Evolutionary conservation across 441 rosid species (phyloP), one percentile per base, ranked within the genome.

Genomic region (Breynia disticha): DNA sequence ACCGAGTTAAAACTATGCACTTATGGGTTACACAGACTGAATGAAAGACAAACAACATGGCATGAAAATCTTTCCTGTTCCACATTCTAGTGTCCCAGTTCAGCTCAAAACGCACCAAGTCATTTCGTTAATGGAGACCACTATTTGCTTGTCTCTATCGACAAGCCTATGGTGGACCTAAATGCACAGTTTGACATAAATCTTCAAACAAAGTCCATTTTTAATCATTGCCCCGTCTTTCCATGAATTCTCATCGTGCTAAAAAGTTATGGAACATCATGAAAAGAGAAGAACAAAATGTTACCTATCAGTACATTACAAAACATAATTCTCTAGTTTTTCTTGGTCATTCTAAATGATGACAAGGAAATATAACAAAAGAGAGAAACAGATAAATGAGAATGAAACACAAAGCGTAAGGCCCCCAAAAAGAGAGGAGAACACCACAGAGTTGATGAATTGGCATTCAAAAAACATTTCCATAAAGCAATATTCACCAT

Each of bases 121-220:
- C 41, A 57, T 68, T 47, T 48, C 64, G 43, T 64, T 56, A 67
- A 65, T 70, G 72, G 68, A 66, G 57, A 58, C 52, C 35, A 65
- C 74, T 67, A 57, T 75, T 65, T 6, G 22, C 48, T 65, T 61
- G 50, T 62, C 68, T 52, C 62, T 50, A 16, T 62, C 17, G 50
- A 45, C 51, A 28, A 52, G 66, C 38, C 59, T 50, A 60, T 63
- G 71, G 76, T 63, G 79, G 77, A 70, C 72, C 71, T 28, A 61
- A 54, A 46, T 35, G 18, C 17, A 54, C 44, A 2, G 18, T 52
- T 61, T 56, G 52, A 37, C 50, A 39, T 52, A 55, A 51, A 48
- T 28, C 20, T 55, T 45, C 38, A 11, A 54, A 56, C 47, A 32
- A 53, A 13, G 22, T 19, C 46, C 21, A 55, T 60, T 46, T 54